Conservation (phyloP, 2,329 filamentous ascomycete species). For the Fusarium poae region DNA sequence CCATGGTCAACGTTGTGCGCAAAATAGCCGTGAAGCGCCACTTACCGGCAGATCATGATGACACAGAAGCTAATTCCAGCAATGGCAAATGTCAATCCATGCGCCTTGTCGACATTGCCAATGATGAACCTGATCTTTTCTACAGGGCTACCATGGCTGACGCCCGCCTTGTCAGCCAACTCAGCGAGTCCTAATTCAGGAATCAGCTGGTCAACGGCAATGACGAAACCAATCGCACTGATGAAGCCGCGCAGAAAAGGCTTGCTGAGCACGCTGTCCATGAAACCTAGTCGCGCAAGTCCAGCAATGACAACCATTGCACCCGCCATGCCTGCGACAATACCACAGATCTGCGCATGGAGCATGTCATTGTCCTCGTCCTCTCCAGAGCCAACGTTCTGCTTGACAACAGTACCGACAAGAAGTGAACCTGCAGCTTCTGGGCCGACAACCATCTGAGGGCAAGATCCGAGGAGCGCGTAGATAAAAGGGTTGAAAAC, state of each 20-base stretch:
- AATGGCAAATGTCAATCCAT: slow-evolving; percentile 81
- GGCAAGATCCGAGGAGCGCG: slow-evolving; percentile 89
- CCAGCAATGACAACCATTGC: slow-evolving; percentile 90
- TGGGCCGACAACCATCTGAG: slow-evolving; percentile 93
- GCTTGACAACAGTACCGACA: slow-evolving; percentile 86
- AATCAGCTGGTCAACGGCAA: slow-evolving; percentile 93
- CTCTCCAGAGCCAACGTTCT: slow-evolving; percentile 77
- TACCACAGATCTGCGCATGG: slow-evolving; percentile 87
- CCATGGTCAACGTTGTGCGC: slow-evolving; percentile 10
- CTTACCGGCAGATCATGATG: slow-evolving; percentile 90
- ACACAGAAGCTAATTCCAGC: slow-evolving; percentile 84
- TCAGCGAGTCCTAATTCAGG: slow-evolving; percentile 85
- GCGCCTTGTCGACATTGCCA: slow-evolving; percentile 73
- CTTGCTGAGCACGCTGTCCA: slow-evolving; percentile 93
- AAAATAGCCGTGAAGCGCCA: slow-evolving; percentile 4
- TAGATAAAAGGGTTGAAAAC: slow-evolving; percentile 94
- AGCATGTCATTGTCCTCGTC: slow-evolving; percentile 72
- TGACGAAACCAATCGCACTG: slow-evolving; percentile 95
- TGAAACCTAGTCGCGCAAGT: slow-evolving; percentile 85
- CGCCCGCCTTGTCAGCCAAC: slow-evolving; percentile 72
- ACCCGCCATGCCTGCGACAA: slow-evolving; percentile 89
- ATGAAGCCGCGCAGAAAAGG: slow-evolving; percentile 97
- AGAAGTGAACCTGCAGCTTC: slow-evolving; percentile 94
- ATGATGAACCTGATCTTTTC: slow-evolving; percentile 88
- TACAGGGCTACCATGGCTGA: slow-evolving; percentile 86